Conservation (phyloP, 2,329 filamentous ascomycete genomes). For the Cryphonectria japonica region DNA sequence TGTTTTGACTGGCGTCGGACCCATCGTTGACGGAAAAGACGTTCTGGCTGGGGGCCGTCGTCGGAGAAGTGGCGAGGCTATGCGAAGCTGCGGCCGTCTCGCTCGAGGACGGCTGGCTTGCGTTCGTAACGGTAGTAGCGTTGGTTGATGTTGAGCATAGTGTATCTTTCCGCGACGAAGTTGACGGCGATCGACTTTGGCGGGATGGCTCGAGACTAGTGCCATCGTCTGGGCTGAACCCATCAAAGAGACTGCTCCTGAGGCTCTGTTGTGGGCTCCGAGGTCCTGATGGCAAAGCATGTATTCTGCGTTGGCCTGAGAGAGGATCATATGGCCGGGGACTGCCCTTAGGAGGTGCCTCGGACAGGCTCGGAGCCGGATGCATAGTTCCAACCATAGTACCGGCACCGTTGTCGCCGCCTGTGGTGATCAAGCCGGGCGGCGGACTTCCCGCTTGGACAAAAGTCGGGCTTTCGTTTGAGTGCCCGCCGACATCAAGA, state of each 20-base stretch:
- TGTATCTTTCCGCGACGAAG: conserved; percentile 52
- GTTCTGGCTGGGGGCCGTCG: conserved; percentile 47
- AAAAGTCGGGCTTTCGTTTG: background rate
- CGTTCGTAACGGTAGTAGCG: conserved; percentile 48
- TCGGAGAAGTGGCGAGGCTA: conserved; percentile 54
- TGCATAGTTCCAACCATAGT: conserved; percentile 36
- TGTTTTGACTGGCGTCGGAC: conserved; percentile 55
- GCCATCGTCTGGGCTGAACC: background rate
- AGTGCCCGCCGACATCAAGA: background rate
- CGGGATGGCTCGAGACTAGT: conserved; percentile 6
- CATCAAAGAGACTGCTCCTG: conserved; percentile 17
- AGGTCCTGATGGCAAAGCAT: background rate
- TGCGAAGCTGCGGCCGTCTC: conserved; percentile 57
- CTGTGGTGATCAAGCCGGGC: background rate
- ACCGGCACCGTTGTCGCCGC: background rate
- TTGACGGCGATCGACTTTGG: conserved; percentile 34
- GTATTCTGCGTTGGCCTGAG: conserved; percentile 21
- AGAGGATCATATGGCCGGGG: conserved; percentile 28
- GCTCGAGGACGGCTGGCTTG: conserved; percentile 43
- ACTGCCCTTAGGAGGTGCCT: conserved; percentile 35
- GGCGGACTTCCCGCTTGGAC: background rate
- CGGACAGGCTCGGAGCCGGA: conserved; percentile 38
- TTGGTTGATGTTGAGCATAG: conserved; percentile 57
- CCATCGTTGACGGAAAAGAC: conserved; percentile 62
- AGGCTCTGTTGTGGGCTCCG: conserved; percentile 23